Percentiles rank a stretch among this genome's conserved stretches.
phyloP scores from a whole-genome alignment of 2,329 filamentous ascomycete genomes.

The Colletotrichum endophyticum region DNA sequence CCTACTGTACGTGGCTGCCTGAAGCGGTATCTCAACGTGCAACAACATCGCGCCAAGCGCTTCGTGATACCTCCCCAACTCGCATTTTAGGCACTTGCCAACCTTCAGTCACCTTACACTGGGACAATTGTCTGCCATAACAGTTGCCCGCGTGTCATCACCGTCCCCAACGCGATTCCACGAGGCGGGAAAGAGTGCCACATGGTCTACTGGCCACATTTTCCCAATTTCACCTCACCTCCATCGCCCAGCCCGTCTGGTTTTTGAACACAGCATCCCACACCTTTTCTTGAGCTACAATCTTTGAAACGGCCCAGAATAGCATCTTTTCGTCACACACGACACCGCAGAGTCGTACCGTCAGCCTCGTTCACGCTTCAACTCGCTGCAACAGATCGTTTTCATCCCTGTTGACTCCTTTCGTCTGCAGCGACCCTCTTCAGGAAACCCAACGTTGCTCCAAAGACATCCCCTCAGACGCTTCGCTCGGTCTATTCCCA shows the following conservation, averaged over 20 bases:
- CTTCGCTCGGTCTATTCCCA: background rate
- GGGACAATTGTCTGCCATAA: background rate
- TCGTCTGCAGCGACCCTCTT: background rate
- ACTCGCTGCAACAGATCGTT: background rate
- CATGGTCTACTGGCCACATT: background rate
- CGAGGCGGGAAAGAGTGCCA: background rate
- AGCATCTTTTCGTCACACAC: background rate
- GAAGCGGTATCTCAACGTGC: background rate
- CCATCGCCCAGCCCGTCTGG: background rate
- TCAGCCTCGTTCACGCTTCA: background rate
- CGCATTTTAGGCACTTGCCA: background rate
- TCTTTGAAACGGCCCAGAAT: background rate
- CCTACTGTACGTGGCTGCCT: conserved; percentile 20
- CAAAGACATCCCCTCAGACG: background rate
- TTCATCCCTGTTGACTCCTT: background rate
- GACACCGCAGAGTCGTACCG: background rate
- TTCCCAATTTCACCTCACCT: background rate
- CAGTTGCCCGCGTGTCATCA: background rate
- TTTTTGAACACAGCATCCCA: background rate
- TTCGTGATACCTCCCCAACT: conserved; percentile 1
- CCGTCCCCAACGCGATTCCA: background rate
- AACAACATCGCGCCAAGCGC: conserved; percentile 1
- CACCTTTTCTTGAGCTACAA: background rate
- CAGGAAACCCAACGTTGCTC: background rate
- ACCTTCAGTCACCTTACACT: background rate